A percentile compares a stretch with the other conserved stretches of the same genome.
Evolutionary conservation across 2,329 filamentous ascomycete genomes (phyloP).

Genomic region (Epichloe aotearoae): DNA sequence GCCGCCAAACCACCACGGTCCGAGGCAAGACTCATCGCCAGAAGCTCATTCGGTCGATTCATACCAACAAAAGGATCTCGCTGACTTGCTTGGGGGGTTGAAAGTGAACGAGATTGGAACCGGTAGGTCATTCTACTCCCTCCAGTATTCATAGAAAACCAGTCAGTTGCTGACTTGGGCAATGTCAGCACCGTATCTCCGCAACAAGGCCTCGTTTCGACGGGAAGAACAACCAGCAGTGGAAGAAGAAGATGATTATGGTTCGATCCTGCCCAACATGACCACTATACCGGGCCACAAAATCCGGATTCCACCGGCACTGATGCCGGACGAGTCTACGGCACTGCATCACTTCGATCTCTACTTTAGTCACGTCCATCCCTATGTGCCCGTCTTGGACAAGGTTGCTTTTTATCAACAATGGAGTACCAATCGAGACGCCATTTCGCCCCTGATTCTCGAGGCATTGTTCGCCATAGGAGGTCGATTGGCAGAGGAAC

Average conservation of each 20-base stretch:
- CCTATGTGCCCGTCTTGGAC: constrained; percentile 83
- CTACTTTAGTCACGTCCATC: constrained; percentile 82
- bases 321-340: constrained; percentile 83
- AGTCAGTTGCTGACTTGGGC: not conserved
- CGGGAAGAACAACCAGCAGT: constrained; percentile 49
- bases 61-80: constrained; percentile 58
- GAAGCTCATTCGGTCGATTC: constrained; percentile 45
- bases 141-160: not conserved
- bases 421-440: constrained; percentile 71
- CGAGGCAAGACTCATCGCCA: constrained; percentile 25
- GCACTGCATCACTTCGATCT: constrained; percentile 77
- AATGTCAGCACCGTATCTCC: constrained; percentile 65
- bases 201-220: constrained; percentile 41
- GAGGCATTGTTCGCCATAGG: constrained; percentile 89
- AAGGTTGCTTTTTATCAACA: constrained; percentile 73
- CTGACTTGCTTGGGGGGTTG: constrained; percentile 71
- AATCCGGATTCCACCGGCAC: constrained; percentile 76
- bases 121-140: constrained; percentile 38
- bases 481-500: constrained; percentile 69
- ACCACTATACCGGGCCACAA: constrained; percentile 57
- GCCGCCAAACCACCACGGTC: constrained; percentile 27
- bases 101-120: constrained; percentile 80
- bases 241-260: constrained; percentile 61
- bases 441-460: constrained; percentile 77
- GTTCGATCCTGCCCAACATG: constrained; percentile 55